phyloP scores from a whole-genome alignment of 441 rosid genomes.

The Pelargonium citronellum region DNA sequence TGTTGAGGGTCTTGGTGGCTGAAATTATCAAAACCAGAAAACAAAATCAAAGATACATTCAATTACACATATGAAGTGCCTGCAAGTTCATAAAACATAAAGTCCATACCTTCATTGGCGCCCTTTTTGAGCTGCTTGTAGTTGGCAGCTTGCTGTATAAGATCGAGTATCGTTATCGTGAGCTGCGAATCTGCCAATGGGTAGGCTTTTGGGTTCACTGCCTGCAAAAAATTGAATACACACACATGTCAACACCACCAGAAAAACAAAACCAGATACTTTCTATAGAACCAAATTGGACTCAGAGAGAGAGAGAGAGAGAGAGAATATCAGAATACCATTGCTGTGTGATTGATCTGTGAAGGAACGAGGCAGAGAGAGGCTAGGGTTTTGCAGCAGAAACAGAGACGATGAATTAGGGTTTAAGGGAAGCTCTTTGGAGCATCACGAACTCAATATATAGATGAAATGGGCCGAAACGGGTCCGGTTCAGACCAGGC shows the following conservation, averaged over 20 bases:
- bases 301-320: not conserved
- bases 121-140: conserved; percentile 97
- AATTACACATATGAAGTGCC: not conserved
- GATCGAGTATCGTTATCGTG: conserved; percentile 66
- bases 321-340: not conserved
- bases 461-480: not conserved
- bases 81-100: not conserved
- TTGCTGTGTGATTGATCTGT: not conserved
- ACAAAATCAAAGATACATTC: not conserved
- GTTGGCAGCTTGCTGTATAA: conserved; percentile 88
- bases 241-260: not conserved
- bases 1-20: conserved; percentile 87
- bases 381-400: not conserved
- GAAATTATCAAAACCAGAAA: conserved; percentile 8
- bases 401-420: not conserved
- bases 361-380: not conserved
- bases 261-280: no score
- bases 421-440: not conserved
- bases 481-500: not conserved
- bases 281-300: not conserved
- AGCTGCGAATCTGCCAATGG: conserved; percentile 85
- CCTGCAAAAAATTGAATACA: conserved; percentile 33
- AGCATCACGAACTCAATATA: not conserved
- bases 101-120: conserved; percentile 68
- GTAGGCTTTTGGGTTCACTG: conserved; percentile 82